phyloP scores from a whole-genome alignment of 2,329 filamentous ascomycete genomes.

The Colletotrichum neosansevieriae region DNA sequence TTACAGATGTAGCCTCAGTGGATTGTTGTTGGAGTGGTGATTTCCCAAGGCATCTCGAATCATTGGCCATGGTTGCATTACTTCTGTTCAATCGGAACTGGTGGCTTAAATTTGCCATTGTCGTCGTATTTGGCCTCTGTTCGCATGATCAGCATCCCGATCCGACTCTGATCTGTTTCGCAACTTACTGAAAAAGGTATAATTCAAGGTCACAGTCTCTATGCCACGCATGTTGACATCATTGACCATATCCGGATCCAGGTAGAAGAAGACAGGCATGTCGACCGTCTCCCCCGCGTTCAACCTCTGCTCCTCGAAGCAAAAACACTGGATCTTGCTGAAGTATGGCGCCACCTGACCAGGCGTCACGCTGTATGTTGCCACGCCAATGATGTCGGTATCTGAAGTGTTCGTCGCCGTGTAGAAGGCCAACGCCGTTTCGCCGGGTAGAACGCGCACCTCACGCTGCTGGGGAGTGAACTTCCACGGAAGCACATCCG shows the following conservation, averaged over 20 bases:
- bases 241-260: constrained; percentile 93
- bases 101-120: constrained; percentile 58
- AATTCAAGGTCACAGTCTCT: constrained; percentile 94
- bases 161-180: neutral
- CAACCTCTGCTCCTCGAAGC: constrained; percentile 95
- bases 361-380: constrained; percentile 96
- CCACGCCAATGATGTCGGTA: constrained; percentile 96
- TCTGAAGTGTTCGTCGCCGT: constrained; percentile 93
- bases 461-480: constrained; percentile 97
- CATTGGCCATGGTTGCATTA: neutral
- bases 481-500: constrained; percentile 96
- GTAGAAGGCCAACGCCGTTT: constrained; percentile 97
- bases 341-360: constrained; percentile 97
- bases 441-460: constrained; percentile 92
- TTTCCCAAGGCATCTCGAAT: neutral
- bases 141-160: neutral
- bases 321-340: constrained; percentile 99
- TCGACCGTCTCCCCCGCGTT: constrained; percentile 97
- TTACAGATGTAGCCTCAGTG: neutral
- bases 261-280: constrained; percentile 99
- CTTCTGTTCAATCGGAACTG: constrained; percentile 42
- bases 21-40: constrained; percentile 9
- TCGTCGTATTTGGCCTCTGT: constrained; percentile 61
- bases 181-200: constrained; percentile 96
- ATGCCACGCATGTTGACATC: constrained; percentile 94